These are phyloP conservation scores for Colletotrichum eremochloae DNA, from an alignment of 2,329 filamentous ascomycete species.

Conservation along the genomic window DNA sequence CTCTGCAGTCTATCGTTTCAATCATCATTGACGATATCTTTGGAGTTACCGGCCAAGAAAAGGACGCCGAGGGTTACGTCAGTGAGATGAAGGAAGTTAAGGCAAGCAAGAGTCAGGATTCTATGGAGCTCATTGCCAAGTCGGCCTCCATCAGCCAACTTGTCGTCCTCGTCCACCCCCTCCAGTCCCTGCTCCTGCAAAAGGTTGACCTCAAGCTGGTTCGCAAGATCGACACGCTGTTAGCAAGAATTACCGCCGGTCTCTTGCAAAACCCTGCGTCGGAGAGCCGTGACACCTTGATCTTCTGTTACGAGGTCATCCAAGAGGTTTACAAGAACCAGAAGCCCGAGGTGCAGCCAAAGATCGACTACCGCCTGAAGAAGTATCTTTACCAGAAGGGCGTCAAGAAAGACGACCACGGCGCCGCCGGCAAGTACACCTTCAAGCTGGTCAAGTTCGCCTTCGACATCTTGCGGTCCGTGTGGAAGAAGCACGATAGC, in stretches of 20 bases:
- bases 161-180: conserved; percentile 80
- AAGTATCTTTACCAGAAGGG: conserved; percentile 86
- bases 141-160: conserved; percentile 82
- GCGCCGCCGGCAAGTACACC: conserved; percentile 81
- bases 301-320: conserved; percentile 96
- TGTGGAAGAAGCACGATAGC: conserved; percentile 87
- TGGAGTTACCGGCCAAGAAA: conserved; percentile 91
- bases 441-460: conserved; percentile 92
- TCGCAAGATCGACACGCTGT: conserved; percentile 89
- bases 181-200: conserved; percentile 84
- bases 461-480: conserved; percentile 85
- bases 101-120: conserved; percentile 97
- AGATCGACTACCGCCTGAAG: conserved; percentile 72
- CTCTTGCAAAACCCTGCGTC: conserved; percentile 85
- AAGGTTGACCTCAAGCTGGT: conserved; percentile 86
- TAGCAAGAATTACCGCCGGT: conserved; percentile 86
- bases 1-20: conserved; percentile 80
- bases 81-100: conserved; percentile 98
- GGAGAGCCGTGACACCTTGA: conserved; percentile 83
- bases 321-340: conserved; percentile 83
- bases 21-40: conserved; percentile 99
- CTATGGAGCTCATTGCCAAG: conserved; percentile 91
- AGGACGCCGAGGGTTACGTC: conserved; percentile 95
- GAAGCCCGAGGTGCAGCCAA: conserved; percentile 64
- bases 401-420: conserved; percentile 79